Evolutionary conservation across 2,329 filamentous ascomycete genomes (phyloP).

Genomic region (Pseudopyrenochaeta lycopersici): DNA sequence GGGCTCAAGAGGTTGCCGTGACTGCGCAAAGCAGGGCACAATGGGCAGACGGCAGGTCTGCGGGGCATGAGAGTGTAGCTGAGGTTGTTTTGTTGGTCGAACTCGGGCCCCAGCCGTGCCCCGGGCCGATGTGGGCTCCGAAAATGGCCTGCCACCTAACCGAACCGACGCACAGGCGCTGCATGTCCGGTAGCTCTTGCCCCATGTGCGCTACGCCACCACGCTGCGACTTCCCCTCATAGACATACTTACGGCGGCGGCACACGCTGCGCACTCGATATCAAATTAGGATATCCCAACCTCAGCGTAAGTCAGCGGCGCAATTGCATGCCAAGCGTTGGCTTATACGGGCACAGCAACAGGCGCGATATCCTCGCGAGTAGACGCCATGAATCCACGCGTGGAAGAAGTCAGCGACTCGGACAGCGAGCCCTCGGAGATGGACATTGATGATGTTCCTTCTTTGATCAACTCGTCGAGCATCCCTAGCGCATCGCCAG

Average conservation of each 20-base stretch:
- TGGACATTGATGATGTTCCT: constrained; percentile 86
- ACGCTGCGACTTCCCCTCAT: background rate
- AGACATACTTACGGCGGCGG: background rate
- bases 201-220: too few species aligned
- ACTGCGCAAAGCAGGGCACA: too few species aligned
- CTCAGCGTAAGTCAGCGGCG: background rate
- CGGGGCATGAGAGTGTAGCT: too few species aligned
- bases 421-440: constrained; percentile 71
- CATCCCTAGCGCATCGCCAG: constrained; percentile 35
- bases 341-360: constrained; percentile 68
- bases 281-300: too few species aligned
- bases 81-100: too few species aligned
- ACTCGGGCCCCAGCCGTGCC: too few species aligned
- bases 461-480: constrained; percentile 56
- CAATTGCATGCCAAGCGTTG: constrained; percentile 21
- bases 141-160: too few species aligned
- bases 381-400: constrained; percentile 66
- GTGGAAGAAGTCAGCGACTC: constrained; percentile 93
- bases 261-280: background rate
- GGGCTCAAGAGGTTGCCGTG: too few species aligned
- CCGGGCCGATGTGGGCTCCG: too few species aligned
- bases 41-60: too few species aligned
- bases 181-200: too few species aligned
- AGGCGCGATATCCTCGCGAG: background rate
- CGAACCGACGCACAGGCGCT: too few species aligned